These are phyloP conservation scores for Mimosa bimucronata DNA, from an alignment of 306 rosid genomes.

Conservation along the genomic window DNA sequence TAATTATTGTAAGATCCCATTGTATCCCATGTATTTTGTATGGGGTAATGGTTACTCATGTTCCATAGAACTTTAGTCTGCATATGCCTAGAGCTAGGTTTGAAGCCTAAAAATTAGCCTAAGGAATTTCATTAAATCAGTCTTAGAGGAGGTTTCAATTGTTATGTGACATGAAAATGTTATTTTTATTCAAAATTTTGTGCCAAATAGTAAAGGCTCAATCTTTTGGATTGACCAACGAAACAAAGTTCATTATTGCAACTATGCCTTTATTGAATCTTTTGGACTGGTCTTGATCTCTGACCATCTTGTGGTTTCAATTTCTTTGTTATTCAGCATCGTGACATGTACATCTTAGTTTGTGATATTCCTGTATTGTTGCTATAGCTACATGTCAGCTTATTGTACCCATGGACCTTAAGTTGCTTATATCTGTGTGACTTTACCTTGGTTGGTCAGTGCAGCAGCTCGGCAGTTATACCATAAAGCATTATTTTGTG, in stretches of 20 bases:
- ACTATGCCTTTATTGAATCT: neutral
- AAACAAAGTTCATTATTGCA: neutral
- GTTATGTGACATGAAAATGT: no score
- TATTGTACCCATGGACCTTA: neutral
- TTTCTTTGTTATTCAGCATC: neutral
- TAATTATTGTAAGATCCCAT: no score
- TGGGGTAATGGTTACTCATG: no score
- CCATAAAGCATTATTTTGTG: slow-evolving; percentile 17
- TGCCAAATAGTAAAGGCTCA: no score
- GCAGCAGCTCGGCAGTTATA: neutral
- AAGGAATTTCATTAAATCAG: no score
- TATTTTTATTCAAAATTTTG: no score
- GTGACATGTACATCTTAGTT: neutral
- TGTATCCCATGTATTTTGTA: no score
- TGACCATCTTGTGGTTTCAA: neutral
- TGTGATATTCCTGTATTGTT: neutral
- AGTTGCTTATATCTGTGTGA: neutral
- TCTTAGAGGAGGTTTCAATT: no score
- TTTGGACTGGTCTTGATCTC: neutral
- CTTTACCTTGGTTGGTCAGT: neutral
- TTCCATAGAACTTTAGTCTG: no score
- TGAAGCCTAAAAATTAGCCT: no score
- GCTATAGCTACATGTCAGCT: neutral
- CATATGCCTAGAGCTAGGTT: no score
- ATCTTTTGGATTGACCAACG: no score